These are phyloP conservation scores for Epichloe bromicola DNA, from an alignment of 2,329 filamentous ascomycete species.

Conservation along the genomic window DNA sequence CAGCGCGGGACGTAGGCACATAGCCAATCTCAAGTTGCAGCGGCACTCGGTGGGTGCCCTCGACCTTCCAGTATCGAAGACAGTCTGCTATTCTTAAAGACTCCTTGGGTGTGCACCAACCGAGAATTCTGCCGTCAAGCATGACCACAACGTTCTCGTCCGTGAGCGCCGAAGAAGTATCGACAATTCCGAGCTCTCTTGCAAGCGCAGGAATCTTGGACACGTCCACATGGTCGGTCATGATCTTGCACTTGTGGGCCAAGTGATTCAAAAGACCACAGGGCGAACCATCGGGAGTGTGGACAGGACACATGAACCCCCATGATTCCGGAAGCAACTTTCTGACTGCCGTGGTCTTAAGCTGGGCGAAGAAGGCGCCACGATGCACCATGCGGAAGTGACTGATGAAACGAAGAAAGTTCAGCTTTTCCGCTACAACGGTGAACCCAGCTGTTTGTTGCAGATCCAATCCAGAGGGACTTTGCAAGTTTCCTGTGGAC, in stretches of 20 bases:
- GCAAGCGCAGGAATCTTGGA: slow-evolving; percentile 63
- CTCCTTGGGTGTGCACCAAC: slow-evolving; percentile 79
- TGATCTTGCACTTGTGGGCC: slow-evolving; percentile 85
- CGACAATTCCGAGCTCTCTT: slow-evolving; percentile 65
- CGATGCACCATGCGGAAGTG: slow-evolving; percentile 99
- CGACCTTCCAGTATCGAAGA: slow-evolving; percentile 89
- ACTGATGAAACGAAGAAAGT: slow-evolving; percentile 95
- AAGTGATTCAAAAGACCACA: slow-evolving; percentile 93
- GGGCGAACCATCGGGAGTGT: slow-evolving; percentile 90
- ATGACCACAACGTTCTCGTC: slow-evolving; percentile 81
- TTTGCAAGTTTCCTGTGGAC: slow-evolving; percentile 86
- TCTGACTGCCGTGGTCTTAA: slow-evolving; percentile 93
- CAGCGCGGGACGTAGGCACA: slow-evolving; percentile 73
- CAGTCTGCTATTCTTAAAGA: slow-evolving; percentile 73
- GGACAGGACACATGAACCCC: slow-evolving; percentile 95
- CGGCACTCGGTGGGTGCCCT: slow-evolving; percentile 69
- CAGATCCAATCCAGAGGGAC: slow-evolving; percentile 81
- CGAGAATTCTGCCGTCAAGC: slow-evolving; percentile 79
- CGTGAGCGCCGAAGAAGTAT: slow-evolving; percentile 62
- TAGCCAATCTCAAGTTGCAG: slow-evolving; percentile 82
- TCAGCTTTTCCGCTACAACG: slow-evolving; percentile 96
- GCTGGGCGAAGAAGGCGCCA: slow-evolving; percentile 95
- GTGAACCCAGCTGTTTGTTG: slow-evolving; percentile 93
- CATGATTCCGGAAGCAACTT: slow-evolving; percentile 93
- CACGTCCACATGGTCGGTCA: slow-evolving; percentile 61